phyloP scores from a whole-genome alignment of 257 asterid genomes.

The Thymus quinquecostatus region DNA sequence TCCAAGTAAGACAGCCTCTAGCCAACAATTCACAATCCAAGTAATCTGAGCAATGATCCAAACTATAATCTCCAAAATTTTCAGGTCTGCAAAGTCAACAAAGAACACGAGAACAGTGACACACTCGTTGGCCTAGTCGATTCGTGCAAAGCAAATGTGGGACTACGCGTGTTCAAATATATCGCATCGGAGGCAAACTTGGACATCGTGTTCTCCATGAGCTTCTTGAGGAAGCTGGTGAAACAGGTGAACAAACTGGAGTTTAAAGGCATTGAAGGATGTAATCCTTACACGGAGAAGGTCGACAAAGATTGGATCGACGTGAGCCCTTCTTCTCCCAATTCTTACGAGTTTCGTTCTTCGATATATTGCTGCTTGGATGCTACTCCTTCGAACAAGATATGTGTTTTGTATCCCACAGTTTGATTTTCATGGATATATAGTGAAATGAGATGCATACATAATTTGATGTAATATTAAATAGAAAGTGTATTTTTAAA shows the following conservation, averaged over 20 bases:
- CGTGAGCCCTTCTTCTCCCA: constrained; percentile 60
- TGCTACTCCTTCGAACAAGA: constrained; percentile 48
- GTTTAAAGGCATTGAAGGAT: constrained; percentile 53
- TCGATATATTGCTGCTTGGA: constrained; percentile 70
- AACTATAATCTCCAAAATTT: constrained; percentile 1
- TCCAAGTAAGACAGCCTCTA: constrained; percentile 54
- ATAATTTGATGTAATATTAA: background rate
- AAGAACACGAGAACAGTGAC: constrained; percentile 32
- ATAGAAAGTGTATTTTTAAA: too few species aligned
- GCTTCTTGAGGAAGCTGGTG: constrained; percentile 60
- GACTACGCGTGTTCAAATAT: constrained; percentile 49
- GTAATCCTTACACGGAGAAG: constrained; percentile 54
- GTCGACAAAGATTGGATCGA: constrained; percentile 75
- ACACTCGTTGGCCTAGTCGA: constrained; percentile 65
- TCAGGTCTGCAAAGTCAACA: constrained; percentile 55
- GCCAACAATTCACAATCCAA: background rate
- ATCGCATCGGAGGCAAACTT: constrained; percentile 41
- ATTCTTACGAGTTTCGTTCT: constrained; percentile 71
- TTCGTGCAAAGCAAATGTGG: constrained; percentile 60
- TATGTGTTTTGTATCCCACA: constrained; percentile 56
- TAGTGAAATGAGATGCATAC: constrained; percentile 7
- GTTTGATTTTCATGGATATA: constrained; percentile 19
- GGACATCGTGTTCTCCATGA: constrained; percentile 60
- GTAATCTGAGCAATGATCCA: background rate
- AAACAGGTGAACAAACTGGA: constrained; percentile 55